Percentiles rank a stretch among this genome's conserved stretches.
phyloP scores from a whole-genome alignment of 179 eudicot species.

The Spergularia azorica region DNA sequence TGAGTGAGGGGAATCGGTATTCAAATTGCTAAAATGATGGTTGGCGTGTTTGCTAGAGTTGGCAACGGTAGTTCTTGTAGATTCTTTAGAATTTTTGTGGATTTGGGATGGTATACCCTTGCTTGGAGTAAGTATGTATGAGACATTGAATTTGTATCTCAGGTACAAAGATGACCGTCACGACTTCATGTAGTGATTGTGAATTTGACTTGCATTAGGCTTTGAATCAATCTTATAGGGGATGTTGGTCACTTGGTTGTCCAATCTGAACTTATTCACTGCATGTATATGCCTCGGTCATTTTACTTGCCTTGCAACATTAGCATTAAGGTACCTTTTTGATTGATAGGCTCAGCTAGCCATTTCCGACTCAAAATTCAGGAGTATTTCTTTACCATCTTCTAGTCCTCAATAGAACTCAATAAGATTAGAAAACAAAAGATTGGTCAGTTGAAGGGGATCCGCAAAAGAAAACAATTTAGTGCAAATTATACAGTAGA shows the following conservation, averaged over 20 bases:
- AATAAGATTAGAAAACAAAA: too few relatives aligned
- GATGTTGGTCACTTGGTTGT: background rate
- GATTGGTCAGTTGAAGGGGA: too few relatives aligned
- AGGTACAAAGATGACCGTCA: background rate
- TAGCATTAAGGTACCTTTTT: background rate
- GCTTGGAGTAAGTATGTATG: too few relatives aligned
- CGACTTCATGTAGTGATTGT: background rate
- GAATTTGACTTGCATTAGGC: background rate
- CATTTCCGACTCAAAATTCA: background rate
- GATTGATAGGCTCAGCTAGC: background rate
- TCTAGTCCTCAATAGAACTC: too few relatives aligned
- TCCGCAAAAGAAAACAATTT: too few relatives aligned
- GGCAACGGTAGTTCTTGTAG: too few relatives aligned
- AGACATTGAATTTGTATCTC: background rate
- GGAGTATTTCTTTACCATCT: too few relatives aligned
- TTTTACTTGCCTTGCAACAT: background rate
- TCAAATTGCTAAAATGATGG: too few relatives aligned
- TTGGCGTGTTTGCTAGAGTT: too few relatives aligned
- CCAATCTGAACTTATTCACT: background rate
- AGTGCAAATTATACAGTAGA: too few relatives aligned
- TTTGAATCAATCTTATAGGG: background rate
- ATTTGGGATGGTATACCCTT: background rate
- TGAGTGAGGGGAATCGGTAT: too few relatives aligned
- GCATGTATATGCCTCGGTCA: background rate
- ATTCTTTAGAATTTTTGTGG: too few relatives aligned